Base-by-base conservation (phyloP, 225 moss, liverwort and hornwort species). In the Marchantia polymorpha region DNA sequence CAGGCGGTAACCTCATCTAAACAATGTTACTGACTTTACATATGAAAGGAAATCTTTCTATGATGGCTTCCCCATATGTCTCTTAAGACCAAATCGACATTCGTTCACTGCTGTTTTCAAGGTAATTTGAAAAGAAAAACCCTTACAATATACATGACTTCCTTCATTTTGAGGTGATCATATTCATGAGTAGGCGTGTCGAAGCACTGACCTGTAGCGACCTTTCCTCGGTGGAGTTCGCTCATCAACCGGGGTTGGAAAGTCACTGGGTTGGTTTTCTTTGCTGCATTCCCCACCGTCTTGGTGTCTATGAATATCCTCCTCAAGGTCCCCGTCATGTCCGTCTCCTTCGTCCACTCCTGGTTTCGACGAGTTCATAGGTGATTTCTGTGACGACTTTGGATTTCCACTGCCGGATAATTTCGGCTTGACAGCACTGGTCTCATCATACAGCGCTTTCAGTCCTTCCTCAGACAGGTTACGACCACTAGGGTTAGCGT, bases 241-340 rank as follows among this genome's bases (percentile, higher is more conserved):
- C 17, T 65, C 74, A 75, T 58, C 64, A 79, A 25, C 51, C 19
- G 73, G 52, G 14, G 61, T 77, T 72, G 60, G 26, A 31, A 31
- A 31, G 49, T 80, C 73, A 30, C 50, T 48, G 59, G 63, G 51
- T 69, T 74, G 46, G 16, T 31, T 65, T 11, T 25, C 49, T 64
- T 77, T 25, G 19, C 77, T 77, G 8, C 49, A 22, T 64, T 59
- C 72, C 66, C 60, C 64, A n/a, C 47, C 27, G 31, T 75, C 81
- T 74, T 39, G 27, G 29, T 56, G 74, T 26, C 17, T 77, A 72
- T 77, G 78, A 72, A 25, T 52, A 66, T 77, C 67, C 73, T 87
- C 82, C 59, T 87, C 84, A 73, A 81, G 58, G 69, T 81, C 86
- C 48, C 78, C 83, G 74, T 86, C 83, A 82, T 85, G 87, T 54